Evolutionary conservation across 495 filamentous ascomycete genomes (phyloP).

Genomic region (Neurospora pannonica): DNA sequence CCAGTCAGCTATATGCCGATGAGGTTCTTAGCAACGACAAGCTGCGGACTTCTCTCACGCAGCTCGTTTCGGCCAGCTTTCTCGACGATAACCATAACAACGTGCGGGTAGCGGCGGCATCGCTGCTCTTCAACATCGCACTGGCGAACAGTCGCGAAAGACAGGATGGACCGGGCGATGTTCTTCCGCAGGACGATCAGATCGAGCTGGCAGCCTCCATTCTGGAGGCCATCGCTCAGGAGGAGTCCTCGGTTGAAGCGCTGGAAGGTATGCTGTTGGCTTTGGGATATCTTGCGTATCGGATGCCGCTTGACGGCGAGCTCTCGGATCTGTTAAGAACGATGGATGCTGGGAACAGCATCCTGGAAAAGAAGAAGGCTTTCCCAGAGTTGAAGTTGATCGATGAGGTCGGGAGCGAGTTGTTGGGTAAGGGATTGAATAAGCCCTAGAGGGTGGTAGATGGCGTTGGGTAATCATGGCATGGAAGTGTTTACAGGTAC

Average conservation of each 20-base stretch:
- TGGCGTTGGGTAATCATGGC: neutral
- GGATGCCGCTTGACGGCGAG: constrained; percentile 55
- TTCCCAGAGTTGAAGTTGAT: constrained; percentile 49
- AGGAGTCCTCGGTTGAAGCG: constrained; percentile 59
- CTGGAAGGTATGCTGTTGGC: constrained; percentile 63
- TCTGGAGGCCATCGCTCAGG: constrained; percentile 62
- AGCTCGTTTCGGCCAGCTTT: constrained; percentile 44
- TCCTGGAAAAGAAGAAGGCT: constrained; percentile 44
- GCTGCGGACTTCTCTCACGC: constrained; percentile 30
- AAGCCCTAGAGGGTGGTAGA: constrained; percentile 7
- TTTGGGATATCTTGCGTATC: constrained; percentile 65
- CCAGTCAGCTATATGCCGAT: constrained; percentile 46
- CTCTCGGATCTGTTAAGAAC: constrained; percentile 63
- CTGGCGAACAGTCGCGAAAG: constrained; percentile 57
- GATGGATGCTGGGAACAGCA: constrained; percentile 55
- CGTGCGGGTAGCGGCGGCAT: constrained; percentile 65
- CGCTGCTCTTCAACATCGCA: constrained; percentile 76
- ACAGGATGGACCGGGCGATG: constrained; percentile 45
- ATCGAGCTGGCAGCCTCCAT: constrained; percentile 70
- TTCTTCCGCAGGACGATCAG: constrained; percentile 56
- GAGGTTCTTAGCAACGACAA: constrained; percentile 29
- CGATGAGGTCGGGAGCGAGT: constrained; percentile 43
- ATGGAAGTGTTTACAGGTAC: neutral
- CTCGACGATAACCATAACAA: constrained; percentile 44
- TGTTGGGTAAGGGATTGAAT: constrained; percentile 33